phyloP scores from a whole-genome alignment of 345 rosid species.

The Lepidium aucheri region DNA sequence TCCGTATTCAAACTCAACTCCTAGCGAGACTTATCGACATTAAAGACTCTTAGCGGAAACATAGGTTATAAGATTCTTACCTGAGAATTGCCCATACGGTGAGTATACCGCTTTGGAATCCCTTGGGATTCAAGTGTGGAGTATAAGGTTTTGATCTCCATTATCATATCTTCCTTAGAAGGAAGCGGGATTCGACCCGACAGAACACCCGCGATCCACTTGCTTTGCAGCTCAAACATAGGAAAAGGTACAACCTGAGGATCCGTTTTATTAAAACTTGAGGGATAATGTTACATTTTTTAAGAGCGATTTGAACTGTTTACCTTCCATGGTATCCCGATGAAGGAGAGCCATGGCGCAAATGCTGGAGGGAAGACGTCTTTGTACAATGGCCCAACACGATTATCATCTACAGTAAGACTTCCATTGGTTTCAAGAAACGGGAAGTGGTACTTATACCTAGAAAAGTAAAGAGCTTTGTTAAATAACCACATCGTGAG shows the following conservation, averaged over 20 bases:
- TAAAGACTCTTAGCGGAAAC: not conserved
- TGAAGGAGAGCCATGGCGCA: slow-evolving; percentile 77
- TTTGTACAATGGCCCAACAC: slow-evolving; percentile 75
- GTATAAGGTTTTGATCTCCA: slow-evolving; percentile 45
- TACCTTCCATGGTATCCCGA: slow-evolving; percentile 79
- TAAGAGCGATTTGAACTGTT: not conserved
- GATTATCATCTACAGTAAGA: slow-evolving; percentile 65
- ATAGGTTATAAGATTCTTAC: slow-evolving; percentile 24
- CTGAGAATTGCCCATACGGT: slow-evolving; percentile 34
- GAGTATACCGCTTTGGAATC: slow-evolving; percentile 57
- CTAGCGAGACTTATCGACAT: too few species aligned
- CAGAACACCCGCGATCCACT: slow-evolving; percentile 78
- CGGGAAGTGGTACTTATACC: slow-evolving; percentile 87
- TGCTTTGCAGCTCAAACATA: slow-evolving; percentile 67
- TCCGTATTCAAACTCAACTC: too few species aligned
- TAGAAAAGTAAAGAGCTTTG: slow-evolving; percentile 4
- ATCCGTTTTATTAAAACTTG: not conserved
- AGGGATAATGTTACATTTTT: not conserved
- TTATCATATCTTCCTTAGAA: slow-evolving; percentile 56
- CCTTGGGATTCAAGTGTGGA: slow-evolving; percentile 45
- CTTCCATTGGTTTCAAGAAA: slow-evolving; percentile 70
- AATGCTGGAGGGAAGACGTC: slow-evolving; percentile 62
- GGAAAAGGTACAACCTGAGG: slow-evolving; percentile 56
- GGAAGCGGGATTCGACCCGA: slow-evolving; percentile 67
- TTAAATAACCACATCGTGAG: not conserved